Conservation (phyloP, 2,329 filamentous ascomycete species). For the Penicillium sp. region DNA sequence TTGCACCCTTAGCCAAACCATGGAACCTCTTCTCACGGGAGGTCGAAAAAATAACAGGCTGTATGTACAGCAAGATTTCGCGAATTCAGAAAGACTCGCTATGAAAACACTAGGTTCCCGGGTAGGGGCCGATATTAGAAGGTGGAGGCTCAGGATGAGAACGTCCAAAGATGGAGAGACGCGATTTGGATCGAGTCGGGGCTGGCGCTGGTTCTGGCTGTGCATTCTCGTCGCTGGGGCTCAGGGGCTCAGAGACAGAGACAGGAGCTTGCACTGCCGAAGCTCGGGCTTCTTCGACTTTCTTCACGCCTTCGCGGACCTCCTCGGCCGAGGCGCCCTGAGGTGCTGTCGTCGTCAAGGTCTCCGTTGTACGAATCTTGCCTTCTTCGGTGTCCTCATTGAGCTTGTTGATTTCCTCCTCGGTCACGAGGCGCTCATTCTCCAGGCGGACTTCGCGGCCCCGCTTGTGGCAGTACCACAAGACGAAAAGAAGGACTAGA, state of each 20-base stretch:
- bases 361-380: conserved; percentile 35
- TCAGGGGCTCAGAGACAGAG: conserved; percentile 14
- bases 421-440: conserved; percentile 52
- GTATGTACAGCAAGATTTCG: neutral
- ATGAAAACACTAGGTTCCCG: conserved; percentile 29
- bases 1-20: neutral
- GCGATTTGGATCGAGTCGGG: conserved; percentile 33
- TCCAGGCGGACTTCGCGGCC: conserved; percentile 81
- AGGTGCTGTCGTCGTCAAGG: conserved; percentile 42
- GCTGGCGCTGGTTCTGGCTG: conserved; percentile 13
- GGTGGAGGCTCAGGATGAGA: conserved; percentile 22
- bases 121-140: conserved; percentile 33
- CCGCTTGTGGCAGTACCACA: conserved; percentile 98
- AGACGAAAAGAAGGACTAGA: conserved; percentile 80
- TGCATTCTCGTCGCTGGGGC: conserved; percentile 3
- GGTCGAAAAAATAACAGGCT: neutral
- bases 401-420: conserved; percentile 43
- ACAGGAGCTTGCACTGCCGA: conserved; percentile 17
- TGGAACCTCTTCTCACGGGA: neutral
- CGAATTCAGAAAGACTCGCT: neutral
- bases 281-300: conserved; percentile 36
- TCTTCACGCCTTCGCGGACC: conserved; percentile 41
- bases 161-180: conserved; percentile 29
- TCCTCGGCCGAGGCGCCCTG: conserved; percentile 41
- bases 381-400: conserved; percentile 36